phyloP scores from a whole-genome alignment of 768 basidiomycete genomes.

The Boletus tomentosulus region DNA sequence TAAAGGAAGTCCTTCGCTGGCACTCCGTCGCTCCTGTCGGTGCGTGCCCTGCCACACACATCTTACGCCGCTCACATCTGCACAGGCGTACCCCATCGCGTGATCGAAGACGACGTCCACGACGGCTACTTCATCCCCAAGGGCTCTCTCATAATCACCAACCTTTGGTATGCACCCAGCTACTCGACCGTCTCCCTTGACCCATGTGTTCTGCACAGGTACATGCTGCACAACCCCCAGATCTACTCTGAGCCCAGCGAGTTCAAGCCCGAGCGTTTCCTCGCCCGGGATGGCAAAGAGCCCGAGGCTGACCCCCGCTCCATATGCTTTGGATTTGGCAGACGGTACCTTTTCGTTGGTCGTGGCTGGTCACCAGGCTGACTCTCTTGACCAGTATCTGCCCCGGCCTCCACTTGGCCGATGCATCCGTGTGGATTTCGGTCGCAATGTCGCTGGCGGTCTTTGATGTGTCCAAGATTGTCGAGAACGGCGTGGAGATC shows the following conservation, averaged over 20 bases:
- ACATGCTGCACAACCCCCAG: slow-evolving; percentile 30
- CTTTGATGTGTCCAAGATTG: slow-evolving; percentile 43
- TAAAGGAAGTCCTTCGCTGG: slow-evolving; percentile 54
- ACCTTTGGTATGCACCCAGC: slow-evolving; percentile 15
- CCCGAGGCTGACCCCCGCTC: slow-evolving; percentile 56
- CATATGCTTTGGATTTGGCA: slow-evolving; percentile 67
- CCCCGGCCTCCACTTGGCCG: slow-evolving; percentile 45
- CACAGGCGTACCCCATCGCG: slow-evolving; percentile 43
- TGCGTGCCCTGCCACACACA: slow-evolving; percentile 26
- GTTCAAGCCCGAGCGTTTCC: slow-evolving; percentile 61
- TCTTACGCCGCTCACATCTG: slow-evolving; percentile 28
- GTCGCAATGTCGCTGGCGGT: slow-evolving; percentile 43
- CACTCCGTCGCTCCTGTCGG: slow-evolving; percentile 37
- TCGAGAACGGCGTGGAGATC: slow-evolving; percentile 44
- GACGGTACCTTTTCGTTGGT: slow-evolving; percentile 39
- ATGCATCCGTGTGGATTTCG: slow-evolving; percentile 45
- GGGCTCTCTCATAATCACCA: slow-evolving; percentile 26
- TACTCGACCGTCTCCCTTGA: slow-evolving; percentile 2
- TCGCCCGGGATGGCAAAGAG: slow-evolving; percentile 32
- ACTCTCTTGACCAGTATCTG: slow-evolving; percentile 17
- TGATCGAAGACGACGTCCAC: slow-evolving; percentile 57
- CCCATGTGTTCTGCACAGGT: slow-evolving; percentile 13
- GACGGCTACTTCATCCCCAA: slow-evolving; percentile 61
- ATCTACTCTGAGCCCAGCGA: slow-evolving; percentile 49
- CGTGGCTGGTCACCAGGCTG: slow-evolving; percentile 5